phyloP scores from a whole-genome alignment of 164 flowering plant genomes.

The Aristolochia californica region DNA sequence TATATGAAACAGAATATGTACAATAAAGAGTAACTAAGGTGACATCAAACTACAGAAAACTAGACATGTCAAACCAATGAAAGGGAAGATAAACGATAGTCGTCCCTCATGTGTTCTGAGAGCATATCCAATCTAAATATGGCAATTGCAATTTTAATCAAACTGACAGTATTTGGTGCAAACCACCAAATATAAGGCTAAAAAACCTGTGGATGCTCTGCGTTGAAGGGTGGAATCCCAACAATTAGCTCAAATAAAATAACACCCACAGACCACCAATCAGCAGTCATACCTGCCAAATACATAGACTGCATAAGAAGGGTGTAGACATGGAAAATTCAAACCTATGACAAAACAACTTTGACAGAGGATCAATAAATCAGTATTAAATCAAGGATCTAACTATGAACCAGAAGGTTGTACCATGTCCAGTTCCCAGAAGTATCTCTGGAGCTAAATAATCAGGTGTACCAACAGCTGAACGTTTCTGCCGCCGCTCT shows the following conservation, averaged over 20 bases:
- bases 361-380: background rate
- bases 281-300: constrained; percentile 79
- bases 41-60: no score
- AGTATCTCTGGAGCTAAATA: constrained; percentile 99
- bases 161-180: background rate
- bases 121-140: no score
- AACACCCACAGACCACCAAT: constrained; percentile 99
- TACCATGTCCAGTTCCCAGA: constrained; percentile 98
- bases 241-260: constrained; percentile 90
- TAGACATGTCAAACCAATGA: no score
- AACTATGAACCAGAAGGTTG: constrained; percentile 3
- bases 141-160: no score
- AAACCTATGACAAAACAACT: background rate
- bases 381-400: background rate
- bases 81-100: no score
- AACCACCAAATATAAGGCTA: background rate
- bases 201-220: constrained; percentile 95
- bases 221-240: constrained; percentile 98
- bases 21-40: no score
- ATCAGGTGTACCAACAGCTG: constrained; percentile 99
- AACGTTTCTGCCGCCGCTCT: constrained; percentile 77
- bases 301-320: no score
- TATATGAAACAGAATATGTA: no score
- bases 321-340: background rate
- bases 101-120: no score